Base-by-base conservation (phyloP, 1,284 basidiomycete genomes). In the Ustilago esculenta region DNA sequence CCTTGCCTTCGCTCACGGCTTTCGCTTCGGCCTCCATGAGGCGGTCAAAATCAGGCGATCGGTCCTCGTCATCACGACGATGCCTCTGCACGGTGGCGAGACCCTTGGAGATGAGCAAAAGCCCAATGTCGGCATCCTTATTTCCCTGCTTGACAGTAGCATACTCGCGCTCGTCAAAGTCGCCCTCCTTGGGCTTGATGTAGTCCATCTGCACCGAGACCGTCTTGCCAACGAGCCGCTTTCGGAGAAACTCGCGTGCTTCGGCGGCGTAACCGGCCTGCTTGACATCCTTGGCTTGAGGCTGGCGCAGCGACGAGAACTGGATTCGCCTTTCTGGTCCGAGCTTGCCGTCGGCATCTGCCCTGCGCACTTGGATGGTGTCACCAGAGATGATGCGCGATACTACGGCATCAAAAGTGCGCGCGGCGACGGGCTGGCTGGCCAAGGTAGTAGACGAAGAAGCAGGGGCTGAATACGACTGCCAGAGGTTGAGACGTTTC, bases 1-100 rank as follows among this genome's bases (percentile, higher is more conserved):
- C 95, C 54, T 90, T 88, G n/a, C 83, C 81, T 53, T 93, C 94
- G 1, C 89, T 82, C 0, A 88, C 86, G 36, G 94, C 94, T 32
- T 67, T 65, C 90, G 92, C 84, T 61, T 98, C 95, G 14, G 94
- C 94, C 33, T 90, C 89, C 87, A 98, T 93, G 37, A 98, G 85
- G 82, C 92, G 92, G 84, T 98, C 95, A 73, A 92, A 93, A 81
- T 97, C 94, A 12, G 90, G 87, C 18, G 94, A 95, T 46, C 94
- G 88, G 74, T 95, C 92, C 83, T 98, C 95, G 79, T 98, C 95
- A 74, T 96, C 94, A 36, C 92, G 58, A 74, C 89, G 90, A 83
- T 98, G 95, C 44, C 94, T 89, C 39, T 97, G 88, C 9, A 92
- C 91, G 49, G 89, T 90, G 2, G 92, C 92, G 11, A 96, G 85